Conservation (phyloP, 2,329 filamentous ascomycete species). For the Cladophialophora carrionii region DNA sequence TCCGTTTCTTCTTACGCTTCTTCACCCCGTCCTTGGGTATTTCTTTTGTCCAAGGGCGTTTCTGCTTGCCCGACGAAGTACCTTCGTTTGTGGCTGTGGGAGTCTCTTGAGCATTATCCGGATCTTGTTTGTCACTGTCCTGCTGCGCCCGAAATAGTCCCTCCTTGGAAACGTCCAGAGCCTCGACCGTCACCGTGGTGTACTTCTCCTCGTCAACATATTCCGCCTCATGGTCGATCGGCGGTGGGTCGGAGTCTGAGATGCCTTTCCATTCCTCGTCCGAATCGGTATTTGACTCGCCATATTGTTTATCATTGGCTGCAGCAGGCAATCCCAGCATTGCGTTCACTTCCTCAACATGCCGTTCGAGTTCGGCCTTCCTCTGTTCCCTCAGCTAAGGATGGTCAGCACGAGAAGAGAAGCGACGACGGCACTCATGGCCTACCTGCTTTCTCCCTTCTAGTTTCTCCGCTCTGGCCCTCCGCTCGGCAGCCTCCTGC, state of each 20-base stretch:
- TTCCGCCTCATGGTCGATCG: conserved; percentile 80
- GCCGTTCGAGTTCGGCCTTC: conserved; percentile 77
- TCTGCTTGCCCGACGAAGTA: conserved; percentile 39
- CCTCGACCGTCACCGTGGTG: conserved; percentile 91
- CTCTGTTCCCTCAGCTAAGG: conserved; percentile 80
- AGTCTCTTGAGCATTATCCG: conserved; percentile 40
- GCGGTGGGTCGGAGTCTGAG: conserved; percentile 53
- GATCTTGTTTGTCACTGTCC: conserved; percentile 38
- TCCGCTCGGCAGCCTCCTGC: conserved; percentile 76
- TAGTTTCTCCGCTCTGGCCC: conserved; percentile 75
- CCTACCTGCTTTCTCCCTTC: conserved; percentile 73
- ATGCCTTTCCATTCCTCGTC: conserved; percentile 68
- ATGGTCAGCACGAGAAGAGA: conserved; percentile 2
- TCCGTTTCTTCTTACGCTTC: conserved; percentile 79
- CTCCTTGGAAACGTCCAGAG: conserved; percentile 76
- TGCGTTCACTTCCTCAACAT: conserved; percentile 75
- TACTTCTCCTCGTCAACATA: conserved; percentile 96
- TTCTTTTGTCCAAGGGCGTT: conserved; percentile 55
- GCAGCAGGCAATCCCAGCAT: conserved; percentile 66
- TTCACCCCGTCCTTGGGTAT: conserved; percentile 35
- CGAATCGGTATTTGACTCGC: conserved; percentile 46
- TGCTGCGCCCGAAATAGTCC: conserved; percentile 64
- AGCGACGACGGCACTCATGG: neutral
- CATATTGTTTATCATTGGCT: conserved; percentile 50
- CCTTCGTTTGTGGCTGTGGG: conserved; percentile 35